Evolutionary conservation across 2,329 filamentous ascomycete species (phyloP).

Genomic region (Dactylellina cionopaga): DNA sequence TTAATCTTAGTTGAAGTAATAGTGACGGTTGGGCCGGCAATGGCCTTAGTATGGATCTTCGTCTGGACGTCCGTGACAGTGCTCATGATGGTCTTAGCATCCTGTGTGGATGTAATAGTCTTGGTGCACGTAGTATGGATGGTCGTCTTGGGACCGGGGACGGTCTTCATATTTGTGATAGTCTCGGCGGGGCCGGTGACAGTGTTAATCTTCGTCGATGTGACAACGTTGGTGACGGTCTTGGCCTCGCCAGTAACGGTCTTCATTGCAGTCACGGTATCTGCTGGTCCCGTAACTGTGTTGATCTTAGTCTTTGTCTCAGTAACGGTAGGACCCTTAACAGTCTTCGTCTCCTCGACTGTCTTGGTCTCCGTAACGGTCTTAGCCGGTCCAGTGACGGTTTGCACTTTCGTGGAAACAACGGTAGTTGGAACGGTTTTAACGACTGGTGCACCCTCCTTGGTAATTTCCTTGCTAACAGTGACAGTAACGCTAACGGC

Average conservation of each 20-base stretch:
- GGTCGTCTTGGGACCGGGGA: slow-evolving; percentile 9
- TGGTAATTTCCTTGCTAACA: no score
- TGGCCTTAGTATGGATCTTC: background rate
- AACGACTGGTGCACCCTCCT: no score
- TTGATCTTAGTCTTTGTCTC: background rate
- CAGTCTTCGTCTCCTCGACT: slow-evolving; percentile 9
- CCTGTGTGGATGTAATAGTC: no score
- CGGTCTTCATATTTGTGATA: slow-evolving; percentile 3
- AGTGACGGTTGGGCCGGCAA: background rate
- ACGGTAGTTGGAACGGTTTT: background rate
- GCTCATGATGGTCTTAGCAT: background rate
- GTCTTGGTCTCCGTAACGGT: no score
- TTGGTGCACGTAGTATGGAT: no score
- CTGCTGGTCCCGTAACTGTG: background rate
- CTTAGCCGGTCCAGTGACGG: background rate
- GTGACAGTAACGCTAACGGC: no score
- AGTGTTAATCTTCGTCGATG: slow-evolving; percentile 11
- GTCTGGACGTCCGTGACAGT: no score
- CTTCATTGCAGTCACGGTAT: no score
- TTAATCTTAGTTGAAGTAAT: background rate
- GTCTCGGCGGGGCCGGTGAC: background rate
- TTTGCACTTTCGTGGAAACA: background rate
- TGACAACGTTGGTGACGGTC: background rate
- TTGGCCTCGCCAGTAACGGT: background rate
- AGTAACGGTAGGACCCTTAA: background rate